Conservation (phyloP, 2,329 filamentous ascomycete genomes). For the Cryoendolithus antarcticus region DNA sequence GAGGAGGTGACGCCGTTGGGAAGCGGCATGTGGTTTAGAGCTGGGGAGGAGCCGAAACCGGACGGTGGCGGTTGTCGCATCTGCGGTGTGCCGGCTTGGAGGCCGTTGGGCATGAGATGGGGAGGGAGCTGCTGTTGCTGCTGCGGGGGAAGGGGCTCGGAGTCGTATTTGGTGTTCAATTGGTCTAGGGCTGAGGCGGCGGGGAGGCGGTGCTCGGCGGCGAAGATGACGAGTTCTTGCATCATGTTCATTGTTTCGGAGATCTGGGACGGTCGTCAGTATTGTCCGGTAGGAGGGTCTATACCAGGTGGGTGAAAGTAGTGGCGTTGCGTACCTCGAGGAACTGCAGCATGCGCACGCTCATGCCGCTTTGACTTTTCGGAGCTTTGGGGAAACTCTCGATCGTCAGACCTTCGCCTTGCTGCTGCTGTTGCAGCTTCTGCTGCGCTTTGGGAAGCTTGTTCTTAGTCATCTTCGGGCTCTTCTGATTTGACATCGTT, state of each 20-base stretch:
- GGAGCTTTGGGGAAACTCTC: conserved; percentile 34
- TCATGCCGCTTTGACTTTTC: conserved; percentile 42
- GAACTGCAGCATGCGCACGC: conserved; percentile 44
- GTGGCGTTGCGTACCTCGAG: conserved; percentile 40
- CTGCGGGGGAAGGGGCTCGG: too few relatives aligned
- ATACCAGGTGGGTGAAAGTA: too few relatives aligned
- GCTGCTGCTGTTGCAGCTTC: conserved; percentile 29
- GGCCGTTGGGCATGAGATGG: too few relatives aligned
- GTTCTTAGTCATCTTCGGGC: conserved; percentile 43
- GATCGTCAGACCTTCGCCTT: conserved; percentile 32
- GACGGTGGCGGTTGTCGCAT: too few relatives aligned
- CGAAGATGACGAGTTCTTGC: conserved; percentile 47
- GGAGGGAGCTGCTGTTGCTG: too few relatives aligned
- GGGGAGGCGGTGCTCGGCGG: conserved; percentile 40
- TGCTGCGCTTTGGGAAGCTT: conserved; percentile 27
- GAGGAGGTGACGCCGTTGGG: too few relatives aligned
- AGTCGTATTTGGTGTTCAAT: conserved; percentile 33
- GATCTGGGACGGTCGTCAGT: conserved; percentile 31
- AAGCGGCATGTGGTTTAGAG: too few relatives aligned
- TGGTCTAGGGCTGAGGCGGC: conserved; percentile 44
- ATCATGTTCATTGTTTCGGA: conserved; percentile 55
- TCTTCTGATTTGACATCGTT: conserved; percentile 34
- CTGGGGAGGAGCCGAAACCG: too few relatives aligned
- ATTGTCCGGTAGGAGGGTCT: background rate
- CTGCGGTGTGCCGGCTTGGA: too few relatives aligned